These are phyloP conservation scores for Rubia balearica DNA, from an alignment of 305 asterid species.

Conservation along the genomic window DNA sequence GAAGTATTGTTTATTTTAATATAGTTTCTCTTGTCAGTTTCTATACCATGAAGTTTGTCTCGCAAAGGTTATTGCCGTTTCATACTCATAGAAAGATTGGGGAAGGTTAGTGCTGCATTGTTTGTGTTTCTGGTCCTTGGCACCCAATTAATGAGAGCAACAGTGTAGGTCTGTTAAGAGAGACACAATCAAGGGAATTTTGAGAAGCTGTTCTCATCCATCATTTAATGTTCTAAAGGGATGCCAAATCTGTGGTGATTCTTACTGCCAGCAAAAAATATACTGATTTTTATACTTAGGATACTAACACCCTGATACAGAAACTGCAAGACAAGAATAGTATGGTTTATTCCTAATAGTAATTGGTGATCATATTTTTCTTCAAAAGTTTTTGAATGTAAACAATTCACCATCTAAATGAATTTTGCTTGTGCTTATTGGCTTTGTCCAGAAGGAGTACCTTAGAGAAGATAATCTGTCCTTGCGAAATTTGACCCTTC, in stretches of 20 bases:
- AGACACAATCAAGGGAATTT: background rate
- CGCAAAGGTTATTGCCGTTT: background rate
- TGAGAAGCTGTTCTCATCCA: background rate
- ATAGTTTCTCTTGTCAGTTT: background rate
- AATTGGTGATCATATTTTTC: background rate
- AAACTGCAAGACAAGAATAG: background rate
- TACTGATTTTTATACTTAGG: background rate
- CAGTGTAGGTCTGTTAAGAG: background rate
- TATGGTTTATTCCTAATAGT: background rate
- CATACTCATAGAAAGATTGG: constrained; percentile 1
- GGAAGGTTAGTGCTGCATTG: background rate
- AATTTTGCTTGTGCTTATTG: constrained; percentile 17
- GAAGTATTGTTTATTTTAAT: background rate
- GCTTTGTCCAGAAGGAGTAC: constrained; percentile 67
- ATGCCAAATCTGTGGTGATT: background rate
- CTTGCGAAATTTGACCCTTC: constrained; percentile 72
- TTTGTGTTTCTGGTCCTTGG: background rate
- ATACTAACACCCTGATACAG: background rate
- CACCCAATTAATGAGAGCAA: background rate
- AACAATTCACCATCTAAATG: background rate
- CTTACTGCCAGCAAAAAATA: background rate
- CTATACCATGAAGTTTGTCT: background rate
- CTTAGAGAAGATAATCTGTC: constrained; percentile 80
- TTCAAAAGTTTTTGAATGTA: background rate
- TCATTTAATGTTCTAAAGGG: background rate